A percentile compares a stretch with the other conserved stretches of the same genome.
Conservation (phyloP, 1,139 yeast genomes). For the Zygosaccharomyces sapae region DNA sequence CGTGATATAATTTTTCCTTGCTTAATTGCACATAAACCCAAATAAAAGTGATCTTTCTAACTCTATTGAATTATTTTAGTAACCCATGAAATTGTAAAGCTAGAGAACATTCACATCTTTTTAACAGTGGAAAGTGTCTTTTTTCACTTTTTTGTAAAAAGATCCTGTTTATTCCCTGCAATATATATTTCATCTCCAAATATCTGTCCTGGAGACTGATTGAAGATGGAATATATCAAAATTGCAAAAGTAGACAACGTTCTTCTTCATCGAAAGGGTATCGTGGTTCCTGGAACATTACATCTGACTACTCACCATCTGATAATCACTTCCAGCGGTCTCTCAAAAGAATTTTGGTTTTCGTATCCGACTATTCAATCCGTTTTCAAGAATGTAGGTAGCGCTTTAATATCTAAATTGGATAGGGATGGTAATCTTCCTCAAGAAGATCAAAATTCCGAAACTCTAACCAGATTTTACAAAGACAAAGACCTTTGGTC, state of each 20-base stretch:
- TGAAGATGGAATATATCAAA: conserved; percentile 52
- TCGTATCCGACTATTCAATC: conserved; percentile 82
- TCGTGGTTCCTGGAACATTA: conserved; percentile 59
- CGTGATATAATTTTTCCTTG: conserved; percentile 2
- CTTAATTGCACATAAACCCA: conserved; percentile 2
- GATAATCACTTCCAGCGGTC: conserved; percentile 54
- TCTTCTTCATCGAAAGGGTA: conserved; percentile 66
- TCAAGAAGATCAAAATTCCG: conserved; percentile 8
- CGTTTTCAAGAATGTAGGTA: conserved; percentile 51
- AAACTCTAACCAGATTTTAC: conserved; percentile 24
- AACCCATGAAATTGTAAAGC: background rate
- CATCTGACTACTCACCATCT: conserved; percentile 83
- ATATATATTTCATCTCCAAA: background rate
- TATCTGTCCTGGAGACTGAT: background rate
- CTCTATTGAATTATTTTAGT: background rate
- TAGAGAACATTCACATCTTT: background rate
- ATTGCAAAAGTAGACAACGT: conserved; percentile 64
- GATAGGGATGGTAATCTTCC: conserved; percentile 15
- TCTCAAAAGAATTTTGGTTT: conserved; percentile 75
- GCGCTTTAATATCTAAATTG: conserved; percentile 33
- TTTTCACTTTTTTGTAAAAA: background rate
- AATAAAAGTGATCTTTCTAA: background rate
- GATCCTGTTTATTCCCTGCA: too few relatives aligned
- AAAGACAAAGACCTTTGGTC: conserved; percentile 44
- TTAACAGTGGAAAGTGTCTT: background rate